Conservation (phyloP, 805 yeast species). For the Saccharomycopsis microspora region DNA sequence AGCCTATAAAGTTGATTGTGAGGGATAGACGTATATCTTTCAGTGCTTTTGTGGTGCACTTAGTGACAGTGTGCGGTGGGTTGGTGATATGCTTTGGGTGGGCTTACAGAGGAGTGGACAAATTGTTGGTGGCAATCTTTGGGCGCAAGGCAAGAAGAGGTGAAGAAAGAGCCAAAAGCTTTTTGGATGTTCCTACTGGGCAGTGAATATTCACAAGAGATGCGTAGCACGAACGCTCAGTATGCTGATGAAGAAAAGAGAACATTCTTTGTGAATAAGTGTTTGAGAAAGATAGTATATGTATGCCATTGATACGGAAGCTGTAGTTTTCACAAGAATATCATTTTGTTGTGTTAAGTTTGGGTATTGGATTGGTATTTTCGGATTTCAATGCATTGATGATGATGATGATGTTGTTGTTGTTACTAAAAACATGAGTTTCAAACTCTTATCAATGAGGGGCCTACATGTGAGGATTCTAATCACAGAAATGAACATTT, state of each 20-base stretch:
- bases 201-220: not conserved
- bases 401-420: too few relatives aligned
- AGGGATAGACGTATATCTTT: constrained; percentile 69
- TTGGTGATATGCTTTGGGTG: constrained; percentile 59
- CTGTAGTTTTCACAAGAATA: too few relatives aligned
- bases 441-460: too few relatives aligned
- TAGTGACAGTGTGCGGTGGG: constrained; percentile 80
- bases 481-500: too few relatives aligned
- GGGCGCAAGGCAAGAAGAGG: constrained; percentile 38
- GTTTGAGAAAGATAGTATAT: too few relatives aligned
- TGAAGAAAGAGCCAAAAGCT: constrained; percentile 11
- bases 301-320: too few relatives aligned
- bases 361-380: too few relatives aligned
- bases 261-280: too few relatives aligned
- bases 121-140: constrained; percentile 33
- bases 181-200: constrained; percentile 1
- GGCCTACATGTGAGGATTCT: too few relatives aligned
- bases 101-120: constrained; percentile 47
- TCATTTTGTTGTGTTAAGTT: too few relatives aligned
- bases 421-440: too few relatives aligned
- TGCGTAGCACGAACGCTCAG: not conserved
- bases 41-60: constrained; percentile 60
- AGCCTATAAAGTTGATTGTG: constrained; percentile 64
- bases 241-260: not conserved
- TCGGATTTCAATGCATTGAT: too few relatives aligned